Conservation (phyloP, 192 early-diverging fungal genomes). For the Gaertneriomyces sp. region DNA sequence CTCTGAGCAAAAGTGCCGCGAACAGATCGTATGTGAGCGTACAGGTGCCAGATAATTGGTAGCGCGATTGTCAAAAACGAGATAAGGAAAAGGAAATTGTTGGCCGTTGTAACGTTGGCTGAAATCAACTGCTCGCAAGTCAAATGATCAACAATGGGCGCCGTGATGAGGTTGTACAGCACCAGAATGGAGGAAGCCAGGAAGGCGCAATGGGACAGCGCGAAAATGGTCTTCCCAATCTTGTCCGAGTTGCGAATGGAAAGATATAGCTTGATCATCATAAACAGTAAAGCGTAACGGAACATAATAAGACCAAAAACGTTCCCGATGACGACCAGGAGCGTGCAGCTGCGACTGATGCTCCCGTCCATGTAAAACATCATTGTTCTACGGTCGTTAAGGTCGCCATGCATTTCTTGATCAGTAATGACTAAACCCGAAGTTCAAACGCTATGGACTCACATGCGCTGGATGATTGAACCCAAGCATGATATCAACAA, state of each 20-base stretch:
- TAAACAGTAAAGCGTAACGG: slow-evolving; percentile 2
- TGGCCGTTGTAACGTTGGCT: slow-evolving; percentile 2
- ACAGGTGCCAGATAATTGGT: slow-evolving; percentile 15
- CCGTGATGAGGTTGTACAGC: slow-evolving; percentile 13
- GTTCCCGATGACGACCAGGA: slow-evolving; percentile 22
- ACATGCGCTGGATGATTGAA: too few relatives aligned
- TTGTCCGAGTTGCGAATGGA: not conserved
- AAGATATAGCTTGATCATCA: not conserved
- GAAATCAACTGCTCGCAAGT: slow-evolving; percentile 3
- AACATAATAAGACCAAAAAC: slow-evolving; percentile 16
- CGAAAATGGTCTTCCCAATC: not conserved
- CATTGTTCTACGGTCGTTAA: slow-evolving; percentile 22
- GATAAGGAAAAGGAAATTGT: slow-evolving; percentile 19
- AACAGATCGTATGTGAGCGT: not conserved
- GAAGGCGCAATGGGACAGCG: not conserved
- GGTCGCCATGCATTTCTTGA: not conserved
- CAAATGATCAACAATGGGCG: slow-evolving; percentile 1
- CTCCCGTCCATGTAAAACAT: slow-evolving; percentile 20
- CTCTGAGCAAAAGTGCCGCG: not conserved
- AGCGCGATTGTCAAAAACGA: slow-evolving; percentile 6
- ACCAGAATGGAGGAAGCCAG: not conserved
- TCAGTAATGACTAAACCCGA: too few relatives aligned
- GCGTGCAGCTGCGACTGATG: slow-evolving; percentile 13
- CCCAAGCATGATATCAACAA: too few relatives aligned
- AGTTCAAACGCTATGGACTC: too few relatives aligned